A percentile compares a stretch with the other conserved stretches of the same genome.
Conservation (phyloP, 495 filamentous ascomycete genomes). For the Schizothecium vesticola region DNA sequence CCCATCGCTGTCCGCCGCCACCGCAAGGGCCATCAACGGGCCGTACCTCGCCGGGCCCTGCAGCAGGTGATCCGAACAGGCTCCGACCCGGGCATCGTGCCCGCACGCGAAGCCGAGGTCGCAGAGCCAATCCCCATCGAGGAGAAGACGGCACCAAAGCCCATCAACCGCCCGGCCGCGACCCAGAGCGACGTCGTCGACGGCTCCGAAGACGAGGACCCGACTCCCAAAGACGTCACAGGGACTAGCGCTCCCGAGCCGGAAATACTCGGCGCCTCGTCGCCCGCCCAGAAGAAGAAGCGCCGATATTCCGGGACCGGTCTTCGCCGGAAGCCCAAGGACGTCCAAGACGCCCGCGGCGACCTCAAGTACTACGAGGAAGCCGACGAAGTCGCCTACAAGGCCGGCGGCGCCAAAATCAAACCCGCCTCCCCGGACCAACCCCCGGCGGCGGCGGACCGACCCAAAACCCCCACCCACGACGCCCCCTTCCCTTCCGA, state of each 20-base stretch:
- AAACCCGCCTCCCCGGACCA: not conserved
- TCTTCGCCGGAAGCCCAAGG: slow-evolving; percentile 60
- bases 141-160: slow-evolving; percentile 10
- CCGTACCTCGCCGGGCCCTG: slow-evolving; percentile 42
- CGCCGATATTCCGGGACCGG: slow-evolving; percentile 78
- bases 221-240: slow-evolving; percentile 39
- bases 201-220: slow-evolving; percentile 20
- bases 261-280: slow-evolving; percentile 38
- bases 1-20: slow-evolving; percentile 57
- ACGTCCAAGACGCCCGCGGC: slow-evolving; percentile 57
- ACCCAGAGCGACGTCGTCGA: slow-evolving; percentile 30
- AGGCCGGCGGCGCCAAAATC: slow-evolving; percentile 50
- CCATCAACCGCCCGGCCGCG: slow-evolving; percentile 18
- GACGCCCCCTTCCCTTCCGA: not conserved
- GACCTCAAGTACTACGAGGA: slow-evolving; percentile 78
- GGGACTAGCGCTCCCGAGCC: slow-evolving; percentile 54
- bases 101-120: slow-evolving; percentile 13
- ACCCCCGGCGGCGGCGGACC: not conserved
- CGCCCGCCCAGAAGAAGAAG: slow-evolving; percentile 37
- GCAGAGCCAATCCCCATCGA: not conserved
- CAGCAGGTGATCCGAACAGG: slow-evolving; percentile 33
- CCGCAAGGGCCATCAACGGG: slow-evolving; percentile 58
- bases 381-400: slow-evolving; percentile 70
- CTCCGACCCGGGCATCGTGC: slow-evolving; percentile 27
- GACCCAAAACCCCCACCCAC: not conserved